Conservation (phyloP, 2,329 filamentous ascomycete genomes). For the Plenodomus biglobosus region DNA sequence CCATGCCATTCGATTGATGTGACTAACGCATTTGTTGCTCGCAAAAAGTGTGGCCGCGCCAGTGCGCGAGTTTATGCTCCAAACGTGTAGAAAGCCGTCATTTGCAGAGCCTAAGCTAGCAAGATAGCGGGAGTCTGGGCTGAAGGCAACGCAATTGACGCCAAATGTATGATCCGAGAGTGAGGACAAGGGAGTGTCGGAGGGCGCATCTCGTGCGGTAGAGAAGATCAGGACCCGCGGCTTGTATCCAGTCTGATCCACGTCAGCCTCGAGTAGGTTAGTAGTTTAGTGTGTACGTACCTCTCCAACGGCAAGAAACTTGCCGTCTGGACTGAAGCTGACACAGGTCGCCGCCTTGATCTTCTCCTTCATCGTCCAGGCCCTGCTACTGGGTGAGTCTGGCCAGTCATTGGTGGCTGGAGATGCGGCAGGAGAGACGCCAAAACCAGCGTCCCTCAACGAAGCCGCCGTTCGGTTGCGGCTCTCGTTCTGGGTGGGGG, state of each 20-base stretch:
- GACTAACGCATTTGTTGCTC: conserved; percentile 91
- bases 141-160: conserved; percentile 86
- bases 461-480: conserved; percentile 61
- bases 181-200: conserved; percentile 79
- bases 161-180: conserved; percentile 90
- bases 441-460: conserved; percentile 52
- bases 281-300: conserved; percentile 41
- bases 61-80: conserved; percentile 80
- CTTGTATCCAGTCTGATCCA: conserved; percentile 74
- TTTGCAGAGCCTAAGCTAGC: conserved; percentile 87
- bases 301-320: conserved; percentile 88
- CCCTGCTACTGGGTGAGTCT: conserved; percentile 66
- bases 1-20: conserved; percentile 86
- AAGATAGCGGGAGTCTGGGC: conserved; percentile 79
- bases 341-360: conserved; percentile 94
- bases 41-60: conserved; percentile 77
- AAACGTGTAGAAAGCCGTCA: conserved; percentile 91
- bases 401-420: conserved; percentile 52
- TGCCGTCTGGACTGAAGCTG: conserved; percentile 82
- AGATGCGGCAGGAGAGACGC: conserved; percentile 48
- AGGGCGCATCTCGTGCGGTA: conserved; percentile 71
- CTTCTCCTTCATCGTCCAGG: conserved; percentile 85
- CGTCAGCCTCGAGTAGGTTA: not conserved
- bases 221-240: conserved; percentile 90
- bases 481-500: conserved; percentile 54